Base-by-base conservation (phyloP, 768 basidiomycete genomes). In the Mycena filopes region DNA sequence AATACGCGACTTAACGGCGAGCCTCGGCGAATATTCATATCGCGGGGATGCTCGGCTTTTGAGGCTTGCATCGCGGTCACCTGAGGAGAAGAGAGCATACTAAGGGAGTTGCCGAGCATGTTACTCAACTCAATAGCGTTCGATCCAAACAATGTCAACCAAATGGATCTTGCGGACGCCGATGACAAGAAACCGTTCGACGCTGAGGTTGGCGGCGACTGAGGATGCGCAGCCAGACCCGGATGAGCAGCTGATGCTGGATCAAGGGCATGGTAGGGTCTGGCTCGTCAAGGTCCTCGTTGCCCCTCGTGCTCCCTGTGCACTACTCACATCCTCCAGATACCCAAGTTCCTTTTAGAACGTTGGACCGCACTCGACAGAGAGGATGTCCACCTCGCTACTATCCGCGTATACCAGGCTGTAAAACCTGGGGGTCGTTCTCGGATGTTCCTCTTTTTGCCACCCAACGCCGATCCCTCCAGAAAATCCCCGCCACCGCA, bases 291-390 rank as follows among this genome's bases (percentile, higher is more conserved):
- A 94, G 86, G 93, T 93, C 70, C n/a, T 40, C 31, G 51, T 29
- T 18, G 15, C 23, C 38, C 7, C 20, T 47, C 31, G 43, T 40
- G n/a, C 31, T 28, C 13, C 20, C n/a, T 7, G 49, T 55, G 16
- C 43, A 28, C 33, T 25, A 50, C 45, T 48, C 54, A 33, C 51
- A 28, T 23, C 51, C 43, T 61, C 41, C 78, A 95, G 93, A 88
- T 97, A 46, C 96, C 95, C 0, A 91, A 91, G 73, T 92, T 91
- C 74, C 81, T 98, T 56, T 87, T 96, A 82, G 90, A 94, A 68
- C 85, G 90, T 36, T 98, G 96, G 96, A 80, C 88, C n/a, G 79
- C 87, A 31, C 85, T 94, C 43, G 82, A 89, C 66, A 84, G 84
- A 6, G 92, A 93, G 61, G 92, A 91, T 66, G 79, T 92, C 4